Percentiles rank a stretch among this genome's conserved stretches.
These are phyloP conservation scores for Fallopia convolvulus DNA, from an alignment of 148 eudicot genomes.

Conservation along the genomic window DNA sequence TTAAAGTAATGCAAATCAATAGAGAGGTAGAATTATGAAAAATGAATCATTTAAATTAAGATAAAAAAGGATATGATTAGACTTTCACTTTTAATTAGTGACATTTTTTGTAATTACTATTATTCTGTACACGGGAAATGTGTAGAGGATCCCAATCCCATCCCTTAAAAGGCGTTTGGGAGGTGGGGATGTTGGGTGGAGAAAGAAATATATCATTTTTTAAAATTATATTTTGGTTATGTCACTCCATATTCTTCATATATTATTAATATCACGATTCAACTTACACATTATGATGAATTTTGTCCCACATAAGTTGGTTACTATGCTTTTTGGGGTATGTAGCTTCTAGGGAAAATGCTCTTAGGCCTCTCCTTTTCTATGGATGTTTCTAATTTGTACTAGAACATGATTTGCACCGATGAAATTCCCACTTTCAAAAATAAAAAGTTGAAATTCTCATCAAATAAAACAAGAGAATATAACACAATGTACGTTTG, in stretches of 20 bases:
- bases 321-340: not conserved
- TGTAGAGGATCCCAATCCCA: not conserved
- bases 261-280: not conserved
- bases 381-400: not conserved
- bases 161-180: not conserved
- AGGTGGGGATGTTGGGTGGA: not conserved
- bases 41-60: too few relatives aligned
- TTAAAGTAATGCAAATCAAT: too few relatives aligned
- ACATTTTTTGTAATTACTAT: too few relatives aligned
- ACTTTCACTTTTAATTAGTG: too few relatives aligned
- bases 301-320: not conserved
- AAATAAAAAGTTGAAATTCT: not conserved
- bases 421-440: not conserved
- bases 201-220: not conserved
- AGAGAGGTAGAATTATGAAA: too few relatives aligned
- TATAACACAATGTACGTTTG: too few relatives aligned
- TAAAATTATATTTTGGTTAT: not conserved
- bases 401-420: not conserved
- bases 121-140: too few relatives aligned
- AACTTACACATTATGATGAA: not conserved
- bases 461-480: not conserved
- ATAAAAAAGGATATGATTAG: too few relatives aligned
- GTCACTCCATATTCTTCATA: not conserved
- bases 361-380: not conserved
- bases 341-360: not conserved